Evolutionary conservation across 2,329 filamentous ascomycete species (phyloP), one percentile per base, ranked within the genome.

Genomic region (Lizonia empirigonia): DNA sequence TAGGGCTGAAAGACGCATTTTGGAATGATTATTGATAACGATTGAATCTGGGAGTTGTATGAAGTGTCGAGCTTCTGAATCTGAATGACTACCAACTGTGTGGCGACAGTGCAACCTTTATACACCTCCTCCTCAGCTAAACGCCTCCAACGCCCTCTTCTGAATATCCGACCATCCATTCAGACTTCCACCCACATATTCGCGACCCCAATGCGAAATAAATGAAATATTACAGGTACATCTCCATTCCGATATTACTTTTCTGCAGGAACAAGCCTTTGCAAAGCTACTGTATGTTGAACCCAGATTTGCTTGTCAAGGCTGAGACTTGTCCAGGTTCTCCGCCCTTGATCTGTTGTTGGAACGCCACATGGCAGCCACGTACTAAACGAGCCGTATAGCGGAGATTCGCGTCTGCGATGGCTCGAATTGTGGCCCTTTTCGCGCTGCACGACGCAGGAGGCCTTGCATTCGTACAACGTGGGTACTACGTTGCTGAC

Each of bases 231-330:
- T n/a, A n/a, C n/a, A n/a, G n/a, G n/a, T n/a, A n/a, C n/a, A 41
- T 45, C 36, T 51, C 40, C 48, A 40, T 19, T 23, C n/a, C 48
- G 26, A 45, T 40, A 45, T 35, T 51, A 36, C 27, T 36, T 41
- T 24, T 13, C 23, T 40, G 41, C 48, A 51, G 48, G 48, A 51
- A 51, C 48, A 40, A 36, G 24, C 30, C 26, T 40, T 41, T 8
- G n/a, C 3, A 23, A 10, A 24, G 7, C 20, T 18, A 7, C 22
- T 24, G 26, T 6, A 15, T 19, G 24, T 30, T 45, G 20, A n/a
- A 8, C 47, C 9, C 12, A 26, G n/a, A 12, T 12, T 8, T 13
- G 23, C 46, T 38, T 38, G 26, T 27, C 8, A 5, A 24, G 16
- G 18, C 18, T 23, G 32, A 44, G 16, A 13, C 1, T 24, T 2